Conservation (phyloP, 129 eudicot species). For the Arctium minus region DNA sequence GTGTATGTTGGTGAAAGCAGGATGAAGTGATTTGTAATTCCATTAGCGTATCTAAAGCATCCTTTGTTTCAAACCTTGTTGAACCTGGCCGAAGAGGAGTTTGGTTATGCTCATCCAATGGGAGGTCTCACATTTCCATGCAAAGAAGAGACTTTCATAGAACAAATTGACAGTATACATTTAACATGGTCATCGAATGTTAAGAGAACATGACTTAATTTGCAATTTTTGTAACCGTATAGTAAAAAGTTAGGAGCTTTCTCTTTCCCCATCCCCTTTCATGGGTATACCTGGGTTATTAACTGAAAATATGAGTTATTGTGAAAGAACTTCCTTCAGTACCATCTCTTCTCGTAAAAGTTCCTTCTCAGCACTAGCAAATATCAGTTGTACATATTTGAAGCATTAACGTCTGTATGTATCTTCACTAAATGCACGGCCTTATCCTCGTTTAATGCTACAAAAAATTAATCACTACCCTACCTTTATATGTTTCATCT, state of each 20-base stretch:
- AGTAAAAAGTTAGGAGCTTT: neutral
- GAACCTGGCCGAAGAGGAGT: neutral
- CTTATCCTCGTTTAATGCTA: neutral
- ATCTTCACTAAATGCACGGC: neutral
- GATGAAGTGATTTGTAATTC: neutral
- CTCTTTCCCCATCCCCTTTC: neutral
- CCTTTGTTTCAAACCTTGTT: neutral
- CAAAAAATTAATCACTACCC: neutral
- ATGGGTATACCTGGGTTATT: neutral
- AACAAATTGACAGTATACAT: neutral
- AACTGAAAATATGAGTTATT: neutral
- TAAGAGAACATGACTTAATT: neutral
- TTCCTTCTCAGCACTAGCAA: neutral
- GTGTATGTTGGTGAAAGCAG: neutral
- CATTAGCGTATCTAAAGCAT: neutral
- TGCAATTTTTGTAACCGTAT: neutral
- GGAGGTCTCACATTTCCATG: constrained; percentile 13
- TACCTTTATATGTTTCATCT: neutral
- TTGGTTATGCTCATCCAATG: neutral
- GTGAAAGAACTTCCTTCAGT: neutral
- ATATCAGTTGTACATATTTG: neutral
- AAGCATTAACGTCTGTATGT: neutral
- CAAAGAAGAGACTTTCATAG: constrained; percentile 9
- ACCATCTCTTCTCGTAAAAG: neutral
- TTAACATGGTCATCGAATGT: neutral